These are phyloP conservation scores for Komagataea norvegica DNA, from an alignment of 1,139 yeast genomes.

Conservation along the genomic window DNA sequence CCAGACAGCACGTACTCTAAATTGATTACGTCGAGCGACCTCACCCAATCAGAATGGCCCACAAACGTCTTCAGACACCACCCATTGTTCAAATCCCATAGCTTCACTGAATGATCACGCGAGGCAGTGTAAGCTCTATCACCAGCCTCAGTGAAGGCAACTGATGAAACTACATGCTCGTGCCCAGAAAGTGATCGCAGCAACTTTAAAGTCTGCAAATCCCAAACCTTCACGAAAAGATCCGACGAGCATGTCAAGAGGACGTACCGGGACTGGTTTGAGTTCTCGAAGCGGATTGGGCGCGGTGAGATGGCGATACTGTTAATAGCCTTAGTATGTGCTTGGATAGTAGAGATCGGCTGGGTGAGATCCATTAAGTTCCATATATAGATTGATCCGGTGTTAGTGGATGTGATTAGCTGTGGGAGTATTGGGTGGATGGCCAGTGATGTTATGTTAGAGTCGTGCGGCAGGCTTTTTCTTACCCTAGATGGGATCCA, in stretches of 20 bases:
- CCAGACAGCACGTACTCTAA: constrained; percentile 66
- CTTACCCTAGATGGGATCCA: constrained; percentile 70
- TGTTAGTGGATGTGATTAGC: constrained; percentile 64
- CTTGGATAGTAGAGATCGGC: constrained; percentile 64
- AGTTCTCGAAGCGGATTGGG: constrained; percentile 25
- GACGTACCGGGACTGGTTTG: constrained; percentile 18
- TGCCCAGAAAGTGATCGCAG: constrained; percentile 77
- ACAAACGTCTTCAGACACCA: constrained; percentile 60
- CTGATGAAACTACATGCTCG: constrained; percentile 76
- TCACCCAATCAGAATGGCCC: constrained; percentile 90
- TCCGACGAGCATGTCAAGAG: constrained; percentile 75
- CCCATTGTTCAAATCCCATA: constrained; percentile 77
- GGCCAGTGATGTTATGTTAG: constrained; percentile 57
- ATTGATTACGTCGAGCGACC: constrained; percentile 50
- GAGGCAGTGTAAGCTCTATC: constrained; percentile 64
- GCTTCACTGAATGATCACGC: constrained; percentile 65
- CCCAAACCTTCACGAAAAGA: constrained; percentile 69
- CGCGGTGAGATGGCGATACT: constrained; percentile 51
- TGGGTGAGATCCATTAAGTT: constrained; percentile 59
- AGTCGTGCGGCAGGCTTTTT: constrained; percentile 51
- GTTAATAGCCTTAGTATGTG: constrained; percentile 73
- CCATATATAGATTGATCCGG: constrained; percentile 76
- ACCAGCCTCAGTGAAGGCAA: constrained; percentile 41
- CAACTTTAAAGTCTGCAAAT: constrained; percentile 44
- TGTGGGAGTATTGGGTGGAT: constrained; percentile 73